Conservation (phyloP, 2,329 filamentous ascomycete genomes). For the Verticillium isaacii region DNA sequence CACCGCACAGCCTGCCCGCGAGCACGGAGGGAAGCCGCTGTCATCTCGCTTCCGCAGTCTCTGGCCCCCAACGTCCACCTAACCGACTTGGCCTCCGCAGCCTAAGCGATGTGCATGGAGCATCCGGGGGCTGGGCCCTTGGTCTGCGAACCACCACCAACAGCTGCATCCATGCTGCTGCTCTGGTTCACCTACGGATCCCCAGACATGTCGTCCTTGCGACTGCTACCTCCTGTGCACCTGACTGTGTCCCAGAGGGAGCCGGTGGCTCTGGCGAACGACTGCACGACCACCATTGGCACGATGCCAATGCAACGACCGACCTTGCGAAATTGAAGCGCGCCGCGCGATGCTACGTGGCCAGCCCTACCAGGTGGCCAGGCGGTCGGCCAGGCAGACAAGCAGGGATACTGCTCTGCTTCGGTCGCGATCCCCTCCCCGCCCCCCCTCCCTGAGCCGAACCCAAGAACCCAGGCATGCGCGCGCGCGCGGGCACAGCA, state of each 20-base stretch:
- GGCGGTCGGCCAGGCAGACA: background rate
- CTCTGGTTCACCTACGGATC: background rate
- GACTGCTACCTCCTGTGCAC: background rate
- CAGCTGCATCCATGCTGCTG: background rate
- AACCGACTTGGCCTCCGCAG: background rate
- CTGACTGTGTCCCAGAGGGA: too few relatives aligned
- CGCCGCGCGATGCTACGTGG: background rate
- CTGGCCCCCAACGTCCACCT: background rate
- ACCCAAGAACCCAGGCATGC: background rate
- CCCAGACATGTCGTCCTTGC: background rate
- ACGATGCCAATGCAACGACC: too few relatives aligned
- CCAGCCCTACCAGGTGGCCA: background rate
- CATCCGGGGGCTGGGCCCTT: background rate
- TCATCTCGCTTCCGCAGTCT: background rate
- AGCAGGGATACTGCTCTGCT: background rate
- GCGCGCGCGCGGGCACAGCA: background rate
- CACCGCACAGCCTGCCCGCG: background rate
- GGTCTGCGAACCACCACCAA: background rate
- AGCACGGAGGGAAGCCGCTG: background rate
- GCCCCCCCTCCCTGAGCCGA: background rate
- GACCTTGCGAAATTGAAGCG: background rate
- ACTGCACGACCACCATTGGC: too few relatives aligned
- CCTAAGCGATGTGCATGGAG: background rate
- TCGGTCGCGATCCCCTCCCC: background rate
- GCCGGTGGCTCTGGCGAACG: too few relatives aligned